Conservation (phyloP, 2,329 filamentous ascomycete species). For the Lizonia empirigonia region DNA sequence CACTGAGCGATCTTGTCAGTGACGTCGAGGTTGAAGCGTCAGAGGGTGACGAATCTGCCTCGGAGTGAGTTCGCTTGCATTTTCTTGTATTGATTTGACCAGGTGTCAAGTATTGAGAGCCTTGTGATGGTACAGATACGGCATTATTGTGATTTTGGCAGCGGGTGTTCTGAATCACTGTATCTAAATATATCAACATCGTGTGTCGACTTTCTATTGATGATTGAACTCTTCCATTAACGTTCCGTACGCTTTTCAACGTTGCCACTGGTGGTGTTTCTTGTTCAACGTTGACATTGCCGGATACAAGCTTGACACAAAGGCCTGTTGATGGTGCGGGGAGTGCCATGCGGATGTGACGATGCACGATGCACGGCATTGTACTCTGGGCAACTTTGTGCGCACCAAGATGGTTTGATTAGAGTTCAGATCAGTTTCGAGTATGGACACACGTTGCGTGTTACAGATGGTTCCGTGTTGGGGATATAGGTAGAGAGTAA, state of each 20-base stretch:
- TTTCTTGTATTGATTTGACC: not conserved
- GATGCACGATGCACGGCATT: slow-evolving; percentile 6
- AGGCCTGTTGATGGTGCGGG: too few relatives aligned
- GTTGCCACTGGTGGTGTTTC: not conserved
- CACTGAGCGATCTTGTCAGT: slow-evolving; percentile 13
- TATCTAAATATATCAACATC: too few relatives aligned
- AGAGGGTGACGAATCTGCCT: slow-evolving; percentile 1
- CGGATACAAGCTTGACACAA: too few relatives aligned
- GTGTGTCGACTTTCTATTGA: too few relatives aligned
- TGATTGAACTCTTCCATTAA: not conserved
- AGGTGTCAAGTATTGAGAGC: not conserved
- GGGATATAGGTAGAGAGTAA: not conserved
- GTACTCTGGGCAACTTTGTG: not conserved
- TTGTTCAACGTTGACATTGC: not conserved
- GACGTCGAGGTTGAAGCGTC: slow-evolving; percentile 7
- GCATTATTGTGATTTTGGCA: not conserved
- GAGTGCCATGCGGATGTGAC: slow-evolving; percentile 3
- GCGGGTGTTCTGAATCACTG: not conserved
- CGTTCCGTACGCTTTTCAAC: not conserved
- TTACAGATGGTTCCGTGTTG: not conserved
- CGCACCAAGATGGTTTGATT: too few relatives aligned
- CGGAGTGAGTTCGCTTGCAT: not conserved
- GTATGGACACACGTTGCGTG: not conserved
- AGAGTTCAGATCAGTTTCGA: too few relatives aligned
- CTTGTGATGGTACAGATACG: not conserved